Evolutionary conservation across 371 early-diverging fungal species (phyloP).

Genomic region (Mucor circinelloides): DNA sequence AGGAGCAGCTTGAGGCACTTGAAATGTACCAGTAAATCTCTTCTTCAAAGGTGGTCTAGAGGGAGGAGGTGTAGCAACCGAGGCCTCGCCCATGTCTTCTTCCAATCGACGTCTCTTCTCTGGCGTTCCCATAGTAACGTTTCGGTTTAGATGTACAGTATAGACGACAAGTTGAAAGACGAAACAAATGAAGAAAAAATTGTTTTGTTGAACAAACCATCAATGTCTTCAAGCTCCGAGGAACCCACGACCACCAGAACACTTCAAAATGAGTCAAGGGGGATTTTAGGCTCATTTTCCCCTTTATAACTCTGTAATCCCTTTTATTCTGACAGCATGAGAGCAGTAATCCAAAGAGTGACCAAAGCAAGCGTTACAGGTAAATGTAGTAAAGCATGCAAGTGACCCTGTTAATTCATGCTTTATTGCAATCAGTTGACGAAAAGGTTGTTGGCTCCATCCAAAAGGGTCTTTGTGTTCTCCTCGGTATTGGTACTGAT

Average conservation of each 20-base stretch:
- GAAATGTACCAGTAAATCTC: slow-evolving; percentile 24
- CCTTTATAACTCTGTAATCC: neutral
- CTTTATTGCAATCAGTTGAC: slow-evolving; percentile 52
- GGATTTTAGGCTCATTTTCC: neutral
- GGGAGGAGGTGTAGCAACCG: slow-evolving; percentile 6
- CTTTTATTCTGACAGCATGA: slow-evolving; percentile 17
- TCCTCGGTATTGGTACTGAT: slow-evolving; percentile 73
- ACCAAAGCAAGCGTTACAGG: slow-evolving; percentile 41
- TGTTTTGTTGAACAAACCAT: neutral
- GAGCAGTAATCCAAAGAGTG: slow-evolving; percentile 45
- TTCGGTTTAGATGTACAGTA: neutral
- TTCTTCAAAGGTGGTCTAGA: slow-evolving; percentile 34
- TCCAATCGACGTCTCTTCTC: slow-evolving; percentile 6
- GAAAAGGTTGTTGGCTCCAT: slow-evolving; percentile 70
- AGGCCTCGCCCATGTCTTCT: slow-evolving; percentile 2
- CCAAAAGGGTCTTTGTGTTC: slow-evolving; percentile 73
- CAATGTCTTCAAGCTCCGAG: neutral
- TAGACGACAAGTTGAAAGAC: neutral
- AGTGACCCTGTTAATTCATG: neutral
- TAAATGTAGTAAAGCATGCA: neutral
- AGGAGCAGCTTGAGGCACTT: slow-evolving; percentile 11
- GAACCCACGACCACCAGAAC: neutral
- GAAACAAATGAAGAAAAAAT: neutral
- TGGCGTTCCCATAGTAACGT: neutral
- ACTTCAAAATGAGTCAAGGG: neutral